Percentiles rank a stretch among this genome's conserved stretches.
Conservation (phyloP, 495 filamentous ascomycete genomes). For the Xylaria venustula region DNA sequence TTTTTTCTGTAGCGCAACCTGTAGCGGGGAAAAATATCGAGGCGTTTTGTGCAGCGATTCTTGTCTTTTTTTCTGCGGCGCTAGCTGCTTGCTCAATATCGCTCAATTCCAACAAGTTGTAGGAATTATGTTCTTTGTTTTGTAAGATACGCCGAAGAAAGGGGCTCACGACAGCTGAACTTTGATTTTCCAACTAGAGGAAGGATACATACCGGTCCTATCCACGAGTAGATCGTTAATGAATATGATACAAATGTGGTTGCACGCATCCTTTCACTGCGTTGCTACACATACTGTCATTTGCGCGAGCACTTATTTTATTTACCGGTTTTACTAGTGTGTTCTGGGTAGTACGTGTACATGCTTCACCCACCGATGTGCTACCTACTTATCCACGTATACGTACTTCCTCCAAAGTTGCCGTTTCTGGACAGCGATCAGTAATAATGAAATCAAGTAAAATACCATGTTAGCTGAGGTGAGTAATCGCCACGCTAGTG, state of each 20-base stretch:
- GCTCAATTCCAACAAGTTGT: background rate
- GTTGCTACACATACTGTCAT: background rate
- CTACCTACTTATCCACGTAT: too few species aligned
- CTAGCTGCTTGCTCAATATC: background rate
- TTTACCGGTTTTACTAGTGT: background rate
- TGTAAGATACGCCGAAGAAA: background rate
- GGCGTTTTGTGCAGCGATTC: background rate
- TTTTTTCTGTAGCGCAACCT: background rate
- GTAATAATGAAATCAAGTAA: too few species aligned
- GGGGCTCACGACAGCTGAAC: background rate
- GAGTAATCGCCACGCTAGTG: too few species aligned
- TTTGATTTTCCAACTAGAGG: background rate
- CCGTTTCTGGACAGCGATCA: too few species aligned
- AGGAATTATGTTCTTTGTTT: too few species aligned
- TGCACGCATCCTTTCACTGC: background rate
- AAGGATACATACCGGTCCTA: background rate
- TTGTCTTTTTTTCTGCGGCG: background rate
- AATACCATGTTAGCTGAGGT: too few species aligned
- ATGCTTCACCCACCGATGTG: too few species aligned
- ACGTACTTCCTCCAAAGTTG: background rate
- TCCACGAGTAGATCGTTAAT: conserved; percentile 1
- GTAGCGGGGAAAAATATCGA: background rate
- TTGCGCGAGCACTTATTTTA: background rate
- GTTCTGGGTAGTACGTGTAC: too few species aligned
- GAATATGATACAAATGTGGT: background rate